Evolutionary conservation across 2,329 filamentous ascomycete species (phyloP), one percentile per base, ranked within the genome.

Genomic region (Hymenoscyphus salicellus): DNA sequence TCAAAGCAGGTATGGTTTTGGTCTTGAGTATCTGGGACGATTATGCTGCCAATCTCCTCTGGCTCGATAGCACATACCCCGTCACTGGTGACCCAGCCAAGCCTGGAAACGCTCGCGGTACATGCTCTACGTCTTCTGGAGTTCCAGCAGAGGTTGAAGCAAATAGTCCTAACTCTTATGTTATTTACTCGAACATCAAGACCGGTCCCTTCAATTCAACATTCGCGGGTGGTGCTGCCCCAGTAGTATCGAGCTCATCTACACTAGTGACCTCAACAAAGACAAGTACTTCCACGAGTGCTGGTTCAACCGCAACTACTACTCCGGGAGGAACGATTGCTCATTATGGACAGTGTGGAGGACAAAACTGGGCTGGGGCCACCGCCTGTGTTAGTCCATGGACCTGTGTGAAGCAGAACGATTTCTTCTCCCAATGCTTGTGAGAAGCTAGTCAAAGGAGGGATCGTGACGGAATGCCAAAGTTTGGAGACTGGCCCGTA

Each of bases 1-100:
- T 89, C 56, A 73, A 75, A 3, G 73, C 84, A 0, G 69, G 70
- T 49, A 70, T 70, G 70, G 86, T 88, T 41, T 80, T 90, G 8
- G 86, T 88, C 70, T 81, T 90, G 81, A 81, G 78, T 52, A 78
- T 87, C 68, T 84, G 82, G 82, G 75, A 78, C 65, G 78, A 80
- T 67, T 84, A 90, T 77, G 76, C 83, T 64, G 79, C 84, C 72
- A 83, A 88, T 78, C 91, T 91, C 16, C 83, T 89, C 70, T 92
- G 89, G 89, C 84, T 92, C 72, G 89, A 92, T 80, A 84, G 83
- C 64, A 82, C 78, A 4, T 89, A 84, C 80, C 88, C 88, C 57
- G 78, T 79, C 65, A 72, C 74, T 62, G 76, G 80, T 1, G 77
- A 75, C 38, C 75, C 80, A 3, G 78, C 78, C 65, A 68, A 65